Conservation (phyloP, 176 grass and related monocot genomes). For the Oryza coarctata region DNA sequence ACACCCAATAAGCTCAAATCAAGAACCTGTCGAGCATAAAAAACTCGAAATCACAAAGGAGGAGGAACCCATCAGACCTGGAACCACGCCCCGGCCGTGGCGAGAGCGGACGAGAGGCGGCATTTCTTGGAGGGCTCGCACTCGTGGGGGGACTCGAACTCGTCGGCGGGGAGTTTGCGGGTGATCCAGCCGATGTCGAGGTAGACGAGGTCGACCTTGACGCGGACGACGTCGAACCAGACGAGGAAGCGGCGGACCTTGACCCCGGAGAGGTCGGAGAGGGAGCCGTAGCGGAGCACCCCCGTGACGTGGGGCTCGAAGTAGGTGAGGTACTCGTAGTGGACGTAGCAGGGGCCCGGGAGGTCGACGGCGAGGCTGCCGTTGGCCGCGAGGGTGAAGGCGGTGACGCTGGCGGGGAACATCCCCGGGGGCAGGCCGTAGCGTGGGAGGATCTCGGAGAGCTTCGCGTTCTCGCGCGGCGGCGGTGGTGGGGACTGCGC, state of each 20-base stretch:
- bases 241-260: constrained; percentile 69
- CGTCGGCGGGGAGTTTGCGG: constrained; percentile 56
- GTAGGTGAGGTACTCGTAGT: constrained; percentile 61
- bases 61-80: constrained; percentile 27
- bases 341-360: constrained; percentile 49
- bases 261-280: constrained; percentile 45
- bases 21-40: not conserved
- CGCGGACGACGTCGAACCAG: constrained; percentile 57
- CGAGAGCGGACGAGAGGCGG: constrained; percentile 44
- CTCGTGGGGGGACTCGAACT: constrained; percentile 61
- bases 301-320: constrained; percentile 47
- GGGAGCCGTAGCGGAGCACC: constrained; percentile 56
- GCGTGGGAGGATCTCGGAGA: constrained; percentile 65
- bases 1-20: not conserved
- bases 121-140: constrained; percentile 46
- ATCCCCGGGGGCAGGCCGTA: constrained; percentile 61
- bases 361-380: constrained; percentile 69
- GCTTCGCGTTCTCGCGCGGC: constrained; percentile 26
- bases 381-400: constrained; percentile 55
- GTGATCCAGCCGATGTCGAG: constrained; percentile 75
- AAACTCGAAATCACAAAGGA: not conserved
- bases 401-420: constrained; percentile 61
- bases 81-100: constrained; percentile 40
- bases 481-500: not conserved
- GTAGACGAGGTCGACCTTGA: constrained; percentile 75